Conservation (phyloP, 225 moss, liverwort and hornwort genomes). For the Bryum argenteum region DNA sequence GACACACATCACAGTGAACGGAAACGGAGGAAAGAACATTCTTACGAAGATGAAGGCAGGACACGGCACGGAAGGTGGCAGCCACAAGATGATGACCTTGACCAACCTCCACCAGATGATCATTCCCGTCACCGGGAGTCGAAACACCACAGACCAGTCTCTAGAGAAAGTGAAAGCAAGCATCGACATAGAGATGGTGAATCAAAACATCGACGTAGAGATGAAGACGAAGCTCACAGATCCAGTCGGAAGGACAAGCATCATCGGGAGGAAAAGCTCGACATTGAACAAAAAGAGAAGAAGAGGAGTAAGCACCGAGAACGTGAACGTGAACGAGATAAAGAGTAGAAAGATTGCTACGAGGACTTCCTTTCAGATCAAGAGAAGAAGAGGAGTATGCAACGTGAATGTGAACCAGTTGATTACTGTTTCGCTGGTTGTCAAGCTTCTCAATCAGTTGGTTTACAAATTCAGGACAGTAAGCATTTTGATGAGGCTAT, state of each 20-base stretch:
- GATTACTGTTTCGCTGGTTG: not conserved
- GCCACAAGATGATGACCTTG: constrained; percentile 14
- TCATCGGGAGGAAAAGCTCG: constrained; percentile 24
- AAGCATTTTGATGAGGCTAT: not conserved
- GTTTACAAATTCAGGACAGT: not conserved
- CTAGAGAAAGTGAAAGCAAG: constrained; percentile 40
- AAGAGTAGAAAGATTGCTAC: not conserved
- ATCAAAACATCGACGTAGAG: constrained; percentile 39
- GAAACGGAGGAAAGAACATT: constrained; percentile 31
- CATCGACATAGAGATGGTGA: constrained; percentile 34
- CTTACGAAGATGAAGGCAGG: constrained; percentile 35
- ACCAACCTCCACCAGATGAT: constrained; percentile 30
- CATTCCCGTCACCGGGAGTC: constrained; percentile 36
- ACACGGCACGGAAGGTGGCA: constrained; percentile 30
- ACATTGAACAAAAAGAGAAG: constrained; percentile 21
- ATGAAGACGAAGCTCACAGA: constrained; percentile 35
- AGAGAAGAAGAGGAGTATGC: too few species aligned
- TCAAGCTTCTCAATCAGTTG: constrained; percentile 17
- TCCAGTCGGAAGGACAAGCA: constrained; percentile 43
- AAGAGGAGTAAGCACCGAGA: constrained; percentile 38
- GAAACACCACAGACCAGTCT: constrained; percentile 25
- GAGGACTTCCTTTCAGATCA: not conserved
- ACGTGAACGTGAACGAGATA: constrained; percentile 26
- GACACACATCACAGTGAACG: constrained; percentile 21
- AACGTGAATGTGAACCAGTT: not conserved